Evolutionary conservation across 2,329 filamentous ascomycete species (phyloP).

Genomic region (Hymenoscyphus scutula): DNA sequence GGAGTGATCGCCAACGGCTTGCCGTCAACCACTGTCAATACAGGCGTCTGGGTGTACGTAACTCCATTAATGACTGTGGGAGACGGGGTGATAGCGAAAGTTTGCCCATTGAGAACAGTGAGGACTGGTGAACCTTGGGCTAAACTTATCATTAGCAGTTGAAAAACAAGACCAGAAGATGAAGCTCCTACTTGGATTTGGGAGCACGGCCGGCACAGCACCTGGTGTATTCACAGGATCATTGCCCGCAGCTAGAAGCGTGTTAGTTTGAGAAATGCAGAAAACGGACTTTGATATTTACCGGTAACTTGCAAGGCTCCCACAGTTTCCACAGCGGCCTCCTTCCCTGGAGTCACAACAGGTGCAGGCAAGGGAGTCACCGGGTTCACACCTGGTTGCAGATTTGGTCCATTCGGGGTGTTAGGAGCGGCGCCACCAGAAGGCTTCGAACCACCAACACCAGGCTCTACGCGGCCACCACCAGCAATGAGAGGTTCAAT

Average conservation of each 20-base stretch:
- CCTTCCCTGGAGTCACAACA: neutral
- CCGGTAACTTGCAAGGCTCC: no score
- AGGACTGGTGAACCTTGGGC: constrained; percentile 11
- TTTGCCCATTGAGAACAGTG: neutral
- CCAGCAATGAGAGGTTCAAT: neutral
- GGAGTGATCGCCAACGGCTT: constrained; percentile 12
- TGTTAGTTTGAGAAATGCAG: no score
- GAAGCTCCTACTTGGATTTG: neutral
- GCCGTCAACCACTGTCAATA: constrained; percentile 10
- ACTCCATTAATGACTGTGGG: constrained; percentile 11
- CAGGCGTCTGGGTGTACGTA: constrained; percentile 9
- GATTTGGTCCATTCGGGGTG: neutral
- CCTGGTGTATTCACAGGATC: neutral
- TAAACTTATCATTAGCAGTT: constrained; percentile 4
- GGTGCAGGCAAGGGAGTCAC: neutral
- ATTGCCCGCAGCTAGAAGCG: neutral
- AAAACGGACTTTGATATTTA: no score
- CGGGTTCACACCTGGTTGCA: neutral
- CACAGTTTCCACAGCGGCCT: neutral
- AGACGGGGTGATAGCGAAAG: constrained; percentile 11
- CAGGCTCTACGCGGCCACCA: neutral
- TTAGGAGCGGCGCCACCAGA: neutral
- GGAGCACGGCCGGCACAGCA: neutral
- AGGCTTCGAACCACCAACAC: neutral
- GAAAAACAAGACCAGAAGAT: neutral